Base-by-base conservation (phyloP, 345 rosid species). In the Dipteronia sinensis region DNA sequence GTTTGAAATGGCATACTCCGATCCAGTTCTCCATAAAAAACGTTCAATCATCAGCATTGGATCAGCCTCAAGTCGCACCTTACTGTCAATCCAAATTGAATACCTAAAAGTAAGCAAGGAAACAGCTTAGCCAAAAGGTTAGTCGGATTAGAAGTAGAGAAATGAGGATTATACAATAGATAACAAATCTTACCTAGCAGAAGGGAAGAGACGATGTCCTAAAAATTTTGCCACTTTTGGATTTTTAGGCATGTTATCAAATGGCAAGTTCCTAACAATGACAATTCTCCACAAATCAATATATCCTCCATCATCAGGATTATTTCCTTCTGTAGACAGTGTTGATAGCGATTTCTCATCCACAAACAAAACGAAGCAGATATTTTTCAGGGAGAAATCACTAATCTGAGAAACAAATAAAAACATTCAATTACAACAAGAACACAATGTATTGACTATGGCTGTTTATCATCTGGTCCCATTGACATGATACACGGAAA, bases 211-310 rank as follows among this genome's bases (percentile, higher is more conserved):
- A 71, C 97, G 97, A 79, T 95, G 98, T 19, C 94, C 82, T 74
- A 95, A 84, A 75, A 95, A 89, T 67, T 92, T 95, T 16, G 99
- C 98, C 84, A 95, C 97, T 66, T 95, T 95, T 59, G 98, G 97
- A 51, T 93, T 90, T 80, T 91, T 94, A 65, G 93, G 76, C 95
- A 93, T 89, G 80, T 95, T 92, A 7, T 85, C 56, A 77, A 88
- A 93, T 17, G 99, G 99, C 67, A 91, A 79, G 82, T 27, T 27
- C 27, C 27, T 1, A 27, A 27, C 27, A 27, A 27, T 27, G 27
- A 27, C 27, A 27, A 27, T 27, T 27, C 27, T 27, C 27, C 27
- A 27, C 27, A 27, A 1, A 27, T 27, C 27, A 27, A 27, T 27
- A 76, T 84, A 71, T 74, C 97, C 94, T 79, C 76, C 82, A 65